A percentile compares a stretch with the other conserved stretches of the same genome.
Evolutionary conservation across 176 grass and related monocot genomes (phyloP).

Genomic region (sorghum (Sorghum bicolor)): Sorghum_bicolor_NCBIv3 NC_012870.2:67463501-67464000

Average conservation of each 20-base stretch:
- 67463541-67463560: constrained; percentile 23
- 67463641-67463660: constrained; percentile 18
- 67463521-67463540: constrained; percentile 17
- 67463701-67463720: constrained; percentile 15
- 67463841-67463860: constrained; percentile 51
- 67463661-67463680: not conserved
- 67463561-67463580: constrained; percentile 10
- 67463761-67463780: constrained; percentile 54
- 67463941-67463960: constrained; percentile 37
- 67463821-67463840: constrained; percentile 18
- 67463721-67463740: not conserved
- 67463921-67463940: constrained; percentile 31
- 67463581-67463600: constrained; percentile 1
- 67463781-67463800: constrained; percentile 45
- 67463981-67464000: constrained; percentile 59
- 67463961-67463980: not conserved
- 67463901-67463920: constrained; percentile 12
- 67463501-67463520: constrained; percentile 1
- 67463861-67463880: constrained; percentile 30
- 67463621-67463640: not conserved
- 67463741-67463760: constrained; percentile 34
- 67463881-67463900: constrained; percentile 47
- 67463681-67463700: constrained; percentile 20
- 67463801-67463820: constrained; percentile 11
- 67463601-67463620: constrained; percentile 17